Base-by-base conservation (phyloP, 2,329 filamentous ascomycete species). In the Ceratocystiopsis sp. region DNA sequence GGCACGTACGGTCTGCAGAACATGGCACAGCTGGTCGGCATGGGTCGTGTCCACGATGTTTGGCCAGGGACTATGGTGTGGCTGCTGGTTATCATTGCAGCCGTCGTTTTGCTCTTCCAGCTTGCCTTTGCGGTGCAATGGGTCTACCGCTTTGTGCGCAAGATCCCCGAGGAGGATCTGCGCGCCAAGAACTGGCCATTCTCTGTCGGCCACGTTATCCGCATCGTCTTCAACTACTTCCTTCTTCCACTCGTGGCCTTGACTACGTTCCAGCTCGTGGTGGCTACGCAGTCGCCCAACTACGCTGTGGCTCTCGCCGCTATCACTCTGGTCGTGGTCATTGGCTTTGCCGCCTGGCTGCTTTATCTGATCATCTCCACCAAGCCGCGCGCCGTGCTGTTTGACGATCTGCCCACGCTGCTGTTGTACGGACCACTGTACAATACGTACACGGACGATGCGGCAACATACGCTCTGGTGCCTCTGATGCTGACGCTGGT, bases 41-140 rank as follows among this genome's bases (percentile, higher is more conserved):
- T 96, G 73, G 68, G 71, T 21, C 66, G 75, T 19, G 71, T 75
- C 13, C 66, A 77, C 47, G 91, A 98, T 57, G 75, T 95, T 17
- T 98, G 91, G 91, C 80, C 85, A 1, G 85, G 85, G 49, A 91
- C 93, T 80, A 84, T 91, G 55, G 68, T 95, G 38, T 96, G 86
- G 80, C 71, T 96, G 16, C 68, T 89, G 11, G 79, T 80, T 48
- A 81, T 94, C 48, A 71, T 93, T 46, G 76, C 61, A 35, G 67
- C 65, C 42, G 72, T 83, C 13, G 67, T 85, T 17, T 58, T 81
- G 18, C 59, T 89, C 17, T 78, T 80, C 39, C 86, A 95, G 57
- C 52, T 80, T 34, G 84, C 77, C 19, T 96, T 96, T 56, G 62
- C 78, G 4, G 56, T 70, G 34, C 83, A 84, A 47, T 93, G 83